A percentile compares a stretch with the other conserved stretches of the same genome.
Conservation (phyloP, 208 protist genomes). For the Crithidia sp. region DNA sequence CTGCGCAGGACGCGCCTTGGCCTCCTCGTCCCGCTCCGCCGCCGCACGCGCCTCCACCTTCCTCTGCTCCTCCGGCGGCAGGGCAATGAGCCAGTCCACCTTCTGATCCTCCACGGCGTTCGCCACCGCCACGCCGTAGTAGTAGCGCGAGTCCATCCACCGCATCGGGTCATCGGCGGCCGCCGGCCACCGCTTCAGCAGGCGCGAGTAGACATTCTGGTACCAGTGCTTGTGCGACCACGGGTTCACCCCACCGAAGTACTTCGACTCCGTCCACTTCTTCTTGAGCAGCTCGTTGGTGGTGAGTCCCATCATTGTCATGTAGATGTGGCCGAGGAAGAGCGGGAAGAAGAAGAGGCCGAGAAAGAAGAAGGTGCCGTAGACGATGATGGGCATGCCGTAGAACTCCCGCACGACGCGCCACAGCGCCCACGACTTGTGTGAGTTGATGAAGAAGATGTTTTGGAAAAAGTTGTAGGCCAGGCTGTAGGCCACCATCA, state of each 20-base stretch:
- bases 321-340: constrained; percentile 40
- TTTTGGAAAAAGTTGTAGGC: constrained; percentile 37
- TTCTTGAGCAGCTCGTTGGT: constrained; percentile 51
- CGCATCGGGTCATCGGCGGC: constrained; percentile 19
- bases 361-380: constrained; percentile 38
- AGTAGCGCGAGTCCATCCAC: constrained; percentile 45
- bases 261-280: constrained; percentile 30
- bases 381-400: constrained; percentile 45
- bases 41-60: constrained; percentile 32
- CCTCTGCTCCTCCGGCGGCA: constrained; percentile 37
- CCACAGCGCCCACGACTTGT: constrained; percentile 26
- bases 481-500: constrained; percentile 44
- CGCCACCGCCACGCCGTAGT: constrained; percentile 55
- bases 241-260: constrained; percentile 55
- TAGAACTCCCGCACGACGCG: constrained; percentile 26
- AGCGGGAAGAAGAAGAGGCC: constrained; percentile 53
- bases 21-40: constrained; percentile 14
- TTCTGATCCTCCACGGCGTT: constrained; percentile 45
- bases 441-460: constrained; percentile 31
- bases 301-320: constrained; percentile 45
- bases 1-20: constrained; percentile 21
- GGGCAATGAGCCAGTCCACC: constrained; percentile 41
- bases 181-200: constrained; percentile 26
- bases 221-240: constrained; percentile 47
- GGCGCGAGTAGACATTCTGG: constrained; percentile 26